A percentile compares a stretch with the other conserved stretches of the same genome.
Evolutionary conservation across 495 filamentous ascomycete genomes (phyloP).

Genomic region (Annulohypoxylon maeteangense): DNA sequence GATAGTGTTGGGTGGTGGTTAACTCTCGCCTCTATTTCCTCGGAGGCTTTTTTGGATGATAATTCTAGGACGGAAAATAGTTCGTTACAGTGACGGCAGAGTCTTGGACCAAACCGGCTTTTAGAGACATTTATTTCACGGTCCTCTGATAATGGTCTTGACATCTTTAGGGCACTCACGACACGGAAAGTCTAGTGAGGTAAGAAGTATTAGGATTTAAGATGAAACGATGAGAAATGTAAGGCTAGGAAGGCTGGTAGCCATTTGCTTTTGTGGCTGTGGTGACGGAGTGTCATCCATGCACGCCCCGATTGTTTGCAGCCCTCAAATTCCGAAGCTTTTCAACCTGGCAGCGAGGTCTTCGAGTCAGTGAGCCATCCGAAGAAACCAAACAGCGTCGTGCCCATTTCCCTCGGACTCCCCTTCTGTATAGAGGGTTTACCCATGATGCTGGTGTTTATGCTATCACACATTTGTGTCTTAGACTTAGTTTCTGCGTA

Average conservation of each 20-base stretch:
- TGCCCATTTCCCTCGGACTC: background rate
- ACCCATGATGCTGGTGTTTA: background rate
- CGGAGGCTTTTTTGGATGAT: background rate
- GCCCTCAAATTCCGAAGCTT: background rate
- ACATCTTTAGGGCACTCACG: background rate
- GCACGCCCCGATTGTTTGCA: background rate
- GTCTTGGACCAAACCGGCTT: background rate
- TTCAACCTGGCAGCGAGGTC: background rate
- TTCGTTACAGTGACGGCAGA: conserved; percentile 14
- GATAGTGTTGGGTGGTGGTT: background rate
- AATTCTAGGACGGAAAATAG: background rate
- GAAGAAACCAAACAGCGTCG: background rate
- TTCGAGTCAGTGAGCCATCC: background rate
- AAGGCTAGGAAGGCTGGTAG: background rate
- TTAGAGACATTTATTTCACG: background rate
- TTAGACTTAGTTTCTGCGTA: background rate
- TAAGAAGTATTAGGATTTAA: too few species aligned
- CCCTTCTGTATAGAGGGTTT: background rate
- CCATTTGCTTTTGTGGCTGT: too few species aligned
- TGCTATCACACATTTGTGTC: background rate
- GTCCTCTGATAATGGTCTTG: background rate
- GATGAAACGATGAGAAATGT: too few species aligned
- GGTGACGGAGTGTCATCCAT: too few species aligned
- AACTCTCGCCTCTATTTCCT: too few species aligned
- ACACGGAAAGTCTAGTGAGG: background rate